These are phyloP conservation scores for Brassica balearica DNA, from an alignment of 441 rosid genomes.

Conservation along the genomic window DNA sequence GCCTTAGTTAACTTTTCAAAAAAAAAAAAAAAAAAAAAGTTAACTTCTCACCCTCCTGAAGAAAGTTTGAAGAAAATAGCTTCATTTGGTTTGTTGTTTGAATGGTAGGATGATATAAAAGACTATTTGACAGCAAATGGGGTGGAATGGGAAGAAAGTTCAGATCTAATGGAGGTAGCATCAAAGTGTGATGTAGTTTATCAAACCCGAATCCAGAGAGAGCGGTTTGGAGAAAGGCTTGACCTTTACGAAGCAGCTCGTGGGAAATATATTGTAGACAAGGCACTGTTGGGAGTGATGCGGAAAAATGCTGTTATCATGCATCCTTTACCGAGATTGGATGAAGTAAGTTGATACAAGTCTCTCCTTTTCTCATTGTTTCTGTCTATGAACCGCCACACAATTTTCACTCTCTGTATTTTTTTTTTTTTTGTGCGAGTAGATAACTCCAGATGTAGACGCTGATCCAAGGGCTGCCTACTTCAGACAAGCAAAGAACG, in stretches of 20 bases:
- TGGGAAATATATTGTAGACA: conserved; percentile 85
- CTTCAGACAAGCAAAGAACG: conserved; percentile 98
- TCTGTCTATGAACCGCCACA: background rate
- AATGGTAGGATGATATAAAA: conserved; percentile 87
- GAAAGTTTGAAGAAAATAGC: background rate
- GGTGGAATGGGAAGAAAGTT: conserved; percentile 93
- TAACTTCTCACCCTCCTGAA: background rate
- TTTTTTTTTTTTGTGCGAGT: background rate
- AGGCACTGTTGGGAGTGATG: conserved; percentile 69
- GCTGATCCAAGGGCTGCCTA: conserved; percentile 93
- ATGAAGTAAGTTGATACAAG: conserved; percentile 60
- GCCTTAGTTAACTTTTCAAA: too few relatives aligned
- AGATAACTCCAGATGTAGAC: conserved; percentile 92
- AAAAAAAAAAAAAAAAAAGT: too few relatives aligned
- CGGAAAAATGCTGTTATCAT: conserved; percentile 86
- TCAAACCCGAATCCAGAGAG: conserved; percentile 93
- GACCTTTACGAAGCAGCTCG: conserved; percentile 94
- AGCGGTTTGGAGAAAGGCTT: conserved; percentile 83
- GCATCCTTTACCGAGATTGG: conserved; percentile 98
- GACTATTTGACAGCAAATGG: conserved; percentile 72
- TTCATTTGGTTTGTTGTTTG: background rate
- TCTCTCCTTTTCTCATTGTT: background rate
- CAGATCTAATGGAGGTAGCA: conserved; percentile 82
- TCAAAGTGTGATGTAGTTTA: conserved; percentile 87
- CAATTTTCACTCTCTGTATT: conserved; percentile 1